Conservation (phyloP, 768 basidiomycete genomes). For the Tricholoma furcatifolium region DNA sequence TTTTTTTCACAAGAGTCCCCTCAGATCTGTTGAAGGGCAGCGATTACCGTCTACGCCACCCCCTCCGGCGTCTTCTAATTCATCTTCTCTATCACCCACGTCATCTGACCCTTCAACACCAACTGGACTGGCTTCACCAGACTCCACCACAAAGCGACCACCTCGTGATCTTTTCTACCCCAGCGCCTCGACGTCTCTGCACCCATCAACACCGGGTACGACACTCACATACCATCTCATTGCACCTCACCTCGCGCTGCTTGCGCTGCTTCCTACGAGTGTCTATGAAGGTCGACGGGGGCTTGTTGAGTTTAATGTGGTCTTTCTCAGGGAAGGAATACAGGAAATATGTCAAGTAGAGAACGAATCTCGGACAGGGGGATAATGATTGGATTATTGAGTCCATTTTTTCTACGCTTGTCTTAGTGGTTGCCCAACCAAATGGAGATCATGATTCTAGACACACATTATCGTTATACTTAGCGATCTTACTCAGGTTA, state of each 20-base stretch:
- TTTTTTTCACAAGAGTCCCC: conserved; percentile 9
- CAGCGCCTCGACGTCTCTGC: conserved; percentile 61
- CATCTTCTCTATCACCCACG: conserved; percentile 21
- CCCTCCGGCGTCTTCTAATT: conserved; percentile 25
- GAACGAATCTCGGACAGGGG: conserved; percentile 47
- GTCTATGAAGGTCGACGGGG: conserved; percentile 74
- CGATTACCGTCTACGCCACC: conserved; percentile 23
- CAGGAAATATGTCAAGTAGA: conserved; percentile 82
- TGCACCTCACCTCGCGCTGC: conserved; percentile 65
- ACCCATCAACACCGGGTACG: conserved; percentile 59
- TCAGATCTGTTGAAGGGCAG: conserved; percentile 31
- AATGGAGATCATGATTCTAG: too few relatives aligned
- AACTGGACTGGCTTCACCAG: conserved; percentile 7
- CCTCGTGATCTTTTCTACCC: conserved; percentile 61
- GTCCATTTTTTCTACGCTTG: too few relatives aligned
- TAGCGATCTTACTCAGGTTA: conserved; percentile 6
- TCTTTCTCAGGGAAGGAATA: conserved; percentile 80
- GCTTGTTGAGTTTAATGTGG: conserved; percentile 83
- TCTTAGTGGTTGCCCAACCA: background rate
- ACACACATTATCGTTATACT: too few relatives aligned
- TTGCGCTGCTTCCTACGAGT: conserved; percentile 71
- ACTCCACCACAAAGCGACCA: conserved; percentile 13
- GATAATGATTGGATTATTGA: too few relatives aligned
- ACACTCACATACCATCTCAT: conserved; percentile 86
- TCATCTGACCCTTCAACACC: conserved; percentile 18